phyloP scores from a whole-genome alignment of 306 rosid genomes.

The Dalbergia cochinchinensis region DNA sequence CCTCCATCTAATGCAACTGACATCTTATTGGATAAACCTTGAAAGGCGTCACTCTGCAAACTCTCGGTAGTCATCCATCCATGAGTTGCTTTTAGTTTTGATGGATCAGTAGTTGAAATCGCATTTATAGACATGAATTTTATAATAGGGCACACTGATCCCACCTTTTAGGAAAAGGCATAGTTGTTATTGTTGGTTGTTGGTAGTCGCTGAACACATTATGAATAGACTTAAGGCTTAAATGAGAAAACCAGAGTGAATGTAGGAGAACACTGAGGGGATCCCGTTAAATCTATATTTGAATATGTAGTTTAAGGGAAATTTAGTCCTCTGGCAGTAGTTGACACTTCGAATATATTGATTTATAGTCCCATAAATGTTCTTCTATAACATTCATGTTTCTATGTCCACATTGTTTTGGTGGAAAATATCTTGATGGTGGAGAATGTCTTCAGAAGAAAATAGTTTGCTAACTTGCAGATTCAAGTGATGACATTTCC shows the following conservation, averaged over 20 bases:
- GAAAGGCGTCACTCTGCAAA: conserved; percentile 25
- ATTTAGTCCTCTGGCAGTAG: not conserved
- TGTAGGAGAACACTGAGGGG: conserved; percentile 1
- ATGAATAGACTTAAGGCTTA: not conserved
- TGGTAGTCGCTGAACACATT: conserved; percentile 1
- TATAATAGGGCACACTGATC: not conserved
- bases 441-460: conserved; percentile 4
- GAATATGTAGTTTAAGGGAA: conserved; percentile 3
- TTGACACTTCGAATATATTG: conserved; percentile 10
- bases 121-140: not conserved
- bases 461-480: not conserved
- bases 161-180: not conserved
- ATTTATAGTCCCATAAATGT: conserved; percentile 9
- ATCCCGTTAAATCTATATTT: not conserved
- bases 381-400: not conserved
- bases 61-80: conserved; percentile 32
- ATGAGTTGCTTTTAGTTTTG: conserved; percentile 19
- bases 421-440: conserved; percentile 10
- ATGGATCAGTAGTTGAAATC: conserved; percentile 37
- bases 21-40: conserved; percentile 31
- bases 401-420: conserved; percentile 10
- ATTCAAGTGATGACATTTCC: not conserved
- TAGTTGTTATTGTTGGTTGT: not conserved
- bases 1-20: not conserved
- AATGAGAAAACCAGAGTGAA: conserved; percentile 20